Conservation (phyloP, 192 early-diverging fungal species). For the Coemansia sp. region DNA sequence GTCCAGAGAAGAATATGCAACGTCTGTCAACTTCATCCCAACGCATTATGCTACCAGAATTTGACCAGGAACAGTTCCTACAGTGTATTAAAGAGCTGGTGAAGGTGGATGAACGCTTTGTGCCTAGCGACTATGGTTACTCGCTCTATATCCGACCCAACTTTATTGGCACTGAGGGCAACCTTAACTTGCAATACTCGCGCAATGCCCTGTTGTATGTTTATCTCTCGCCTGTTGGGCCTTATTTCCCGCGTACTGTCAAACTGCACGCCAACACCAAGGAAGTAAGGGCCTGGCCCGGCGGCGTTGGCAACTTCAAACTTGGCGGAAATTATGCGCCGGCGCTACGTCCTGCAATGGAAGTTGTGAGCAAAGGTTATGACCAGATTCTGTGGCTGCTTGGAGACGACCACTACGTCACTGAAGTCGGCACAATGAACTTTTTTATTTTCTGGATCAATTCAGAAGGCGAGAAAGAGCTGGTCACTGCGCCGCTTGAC, state of each 20-base stretch:
- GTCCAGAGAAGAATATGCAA: constrained; percentile 97
- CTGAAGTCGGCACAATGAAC: constrained; percentile 99
- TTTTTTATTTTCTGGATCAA: constrained; percentile 89
- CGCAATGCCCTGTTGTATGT: constrained; percentile 81
- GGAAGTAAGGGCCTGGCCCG: constrained; percentile 92
- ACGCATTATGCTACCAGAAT: constrained; percentile 83
- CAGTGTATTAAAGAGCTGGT: constrained; percentile 84
- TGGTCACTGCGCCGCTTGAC: constrained; percentile 90
- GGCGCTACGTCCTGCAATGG: constrained; percentile 69
- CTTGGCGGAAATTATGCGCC: constrained; percentile 72
- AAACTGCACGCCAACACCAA: constrained; percentile 79
- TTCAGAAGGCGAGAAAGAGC: constrained; percentile 76
- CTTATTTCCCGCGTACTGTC: constrained; percentile 91
- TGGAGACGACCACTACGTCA: constrained; percentile 82
- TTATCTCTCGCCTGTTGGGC: constrained; percentile 91
- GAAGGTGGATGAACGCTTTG: constrained; percentile 79
- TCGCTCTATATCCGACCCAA: constrained; percentile 95
- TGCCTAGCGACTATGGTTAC: constrained; percentile 88
- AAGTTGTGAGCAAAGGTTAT: constrained; percentile 83
- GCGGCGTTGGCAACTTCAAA: constrained; percentile 93
- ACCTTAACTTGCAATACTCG: constrained; percentile 78
- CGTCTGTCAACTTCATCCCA: constrained; percentile 78
- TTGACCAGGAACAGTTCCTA: constrained; percentile 79
- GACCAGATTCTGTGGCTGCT: constrained; percentile 97
- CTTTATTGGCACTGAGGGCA: constrained; percentile 89